Evolutionary conservation across 192 early-diverging fungal genomes (phyloP), one percentile per base, ranked within the genome.

Genomic region (Diversispora epigaea): DNA sequence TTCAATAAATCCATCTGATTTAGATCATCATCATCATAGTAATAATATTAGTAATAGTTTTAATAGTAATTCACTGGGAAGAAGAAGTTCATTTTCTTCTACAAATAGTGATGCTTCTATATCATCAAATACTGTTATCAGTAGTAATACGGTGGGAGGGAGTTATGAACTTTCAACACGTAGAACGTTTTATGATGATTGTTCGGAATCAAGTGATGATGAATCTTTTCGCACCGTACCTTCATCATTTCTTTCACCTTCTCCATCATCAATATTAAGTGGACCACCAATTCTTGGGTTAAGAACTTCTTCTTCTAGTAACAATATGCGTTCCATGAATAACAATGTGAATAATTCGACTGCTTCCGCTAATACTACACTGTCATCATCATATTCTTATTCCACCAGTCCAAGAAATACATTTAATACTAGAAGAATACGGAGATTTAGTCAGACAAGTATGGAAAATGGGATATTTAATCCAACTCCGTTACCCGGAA

Each of bases 401-500:
- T 72, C 70, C 9, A 72, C 70, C 43, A 60, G 56, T n/a, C 44
- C 79, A 50, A 73, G 81, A 43, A 79, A 65, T 12, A 77, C 77
- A 10, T 84, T 86, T 39, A 79, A 76, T 64, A 72, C 73, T 12
- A 77, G 82, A 44, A 74, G 86, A 56, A 71, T 78, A 4, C 68
- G 83, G 10, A 75, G 84, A n/a, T 84, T 81, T 21, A 87, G 84
- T 72, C 83, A 86, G 49, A 87, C 86, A 6, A 86, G 83, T 66
- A 80, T 87, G 80, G 86, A 87, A 68, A 84, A 85, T 49, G 86
- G 86, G 9, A 83, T 77, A 0, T 87, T 87, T 62, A 84, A 85
- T 50, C 84, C 84, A 47, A 87, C 82, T 15, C 86, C 84, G 17
- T 68, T 85, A 21, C 84, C 86, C 62, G 81, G 79, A 32, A 32